Conservation (phyloP, 2,329 filamentous ascomycete genomes). For the Botrytis byssoidea region DNA sequence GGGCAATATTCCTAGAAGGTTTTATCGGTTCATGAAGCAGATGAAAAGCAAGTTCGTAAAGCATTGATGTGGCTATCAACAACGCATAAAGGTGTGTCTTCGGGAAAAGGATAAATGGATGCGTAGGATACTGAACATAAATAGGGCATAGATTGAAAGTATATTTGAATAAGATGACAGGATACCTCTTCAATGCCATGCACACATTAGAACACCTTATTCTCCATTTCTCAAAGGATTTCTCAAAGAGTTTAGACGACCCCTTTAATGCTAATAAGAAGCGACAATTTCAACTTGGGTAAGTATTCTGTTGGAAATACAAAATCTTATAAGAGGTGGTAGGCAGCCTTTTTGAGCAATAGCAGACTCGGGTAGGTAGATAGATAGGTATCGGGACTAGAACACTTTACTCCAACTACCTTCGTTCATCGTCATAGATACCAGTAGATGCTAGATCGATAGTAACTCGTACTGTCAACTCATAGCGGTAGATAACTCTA, state of each 20-base stretch:
- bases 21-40: neutral
- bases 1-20: neutral
- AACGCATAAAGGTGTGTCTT: neutral
- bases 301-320: neutral
- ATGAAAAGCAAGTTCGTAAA: neutral
- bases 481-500: neutral
- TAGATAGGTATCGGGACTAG: neutral
- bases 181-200: neutral
- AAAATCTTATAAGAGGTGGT: neutral
- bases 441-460: neutral
- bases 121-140: neutral
- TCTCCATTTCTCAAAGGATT: neutral
- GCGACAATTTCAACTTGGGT: neutral
- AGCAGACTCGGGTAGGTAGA: neutral
- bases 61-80: neutral
- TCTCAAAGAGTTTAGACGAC: neutral
- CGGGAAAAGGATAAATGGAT: neutral
- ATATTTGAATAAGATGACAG: conserved; percentile 9
- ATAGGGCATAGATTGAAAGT: conserved; percentile 3
- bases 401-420: too few relatives aligned
- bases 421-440: neutral
- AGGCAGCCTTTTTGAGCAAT: neutral
- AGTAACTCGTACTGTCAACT: neutral
- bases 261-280: neutral
- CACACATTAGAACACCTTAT: neutral